A percentile compares a stretch with the other conserved stretches of the same genome.
Evolutionary conservation across 345 rosid species (phyloP).

Genomic region (Rhizophora apiculata): DNA sequence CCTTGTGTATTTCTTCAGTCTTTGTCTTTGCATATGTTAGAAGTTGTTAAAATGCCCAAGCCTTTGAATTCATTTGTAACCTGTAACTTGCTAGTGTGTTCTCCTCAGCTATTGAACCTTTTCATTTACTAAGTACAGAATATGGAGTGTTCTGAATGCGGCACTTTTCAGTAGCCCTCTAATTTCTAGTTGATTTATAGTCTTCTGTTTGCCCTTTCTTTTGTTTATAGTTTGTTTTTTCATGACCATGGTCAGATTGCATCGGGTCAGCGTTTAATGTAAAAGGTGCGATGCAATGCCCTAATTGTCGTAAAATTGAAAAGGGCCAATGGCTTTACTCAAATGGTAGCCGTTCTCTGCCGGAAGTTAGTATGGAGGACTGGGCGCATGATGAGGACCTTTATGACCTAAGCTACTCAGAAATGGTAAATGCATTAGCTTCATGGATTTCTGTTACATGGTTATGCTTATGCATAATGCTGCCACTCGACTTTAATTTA

Average conservation of each 20-base stretch:
- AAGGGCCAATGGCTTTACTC: constrained; percentile 99
- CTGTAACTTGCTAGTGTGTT: no score
- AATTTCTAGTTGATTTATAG: not conserved
- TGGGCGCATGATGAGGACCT: constrained; percentile 92
- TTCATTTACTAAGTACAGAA: no score
- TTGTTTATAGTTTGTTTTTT: constrained; percentile 9
- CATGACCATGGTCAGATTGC: constrained; percentile 57
- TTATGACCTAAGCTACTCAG: constrained; percentile 75
- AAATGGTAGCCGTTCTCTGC: constrained; percentile 64
- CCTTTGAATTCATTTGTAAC: no score
- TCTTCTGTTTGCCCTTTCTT: not conserved
- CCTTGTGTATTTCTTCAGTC: not conserved
- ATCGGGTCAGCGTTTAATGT: constrained; percentile 97
- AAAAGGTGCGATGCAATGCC: constrained; percentile 98
- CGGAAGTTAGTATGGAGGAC: constrained; percentile 81
- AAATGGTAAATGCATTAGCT: constrained; percentile 53
- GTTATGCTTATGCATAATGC: not conserved
- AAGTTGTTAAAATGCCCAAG: not conserved
- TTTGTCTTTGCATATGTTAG: not conserved
- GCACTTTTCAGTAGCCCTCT: no score
- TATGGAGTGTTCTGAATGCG: no score
- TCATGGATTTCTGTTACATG: constrained; percentile 1
- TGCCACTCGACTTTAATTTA: no score
- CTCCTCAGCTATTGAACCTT: no score
- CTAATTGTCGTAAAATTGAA: constrained; percentile 93